A percentile compares a stretch with the other conserved stretches of the same genome.
phyloP scores from a whole-genome alignment of 192 early-diverging fungal species.

The Funneliformis geosporum region DNA sequence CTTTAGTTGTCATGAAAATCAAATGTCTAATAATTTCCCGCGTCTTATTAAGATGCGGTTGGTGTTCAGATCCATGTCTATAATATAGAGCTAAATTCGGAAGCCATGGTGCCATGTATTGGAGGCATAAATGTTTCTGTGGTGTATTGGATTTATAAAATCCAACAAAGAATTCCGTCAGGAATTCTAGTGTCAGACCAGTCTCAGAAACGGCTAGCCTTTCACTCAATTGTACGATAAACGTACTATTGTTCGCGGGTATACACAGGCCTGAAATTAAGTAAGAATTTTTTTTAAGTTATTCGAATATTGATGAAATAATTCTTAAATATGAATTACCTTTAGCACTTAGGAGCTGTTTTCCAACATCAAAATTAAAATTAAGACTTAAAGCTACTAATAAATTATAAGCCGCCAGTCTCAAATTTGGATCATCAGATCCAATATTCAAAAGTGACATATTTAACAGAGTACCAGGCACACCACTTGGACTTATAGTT shows the following conservation, averaged over 20 bases:
- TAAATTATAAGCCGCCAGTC: slow-evolving; percentile 89
- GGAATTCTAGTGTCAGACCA: slow-evolving; percentile 85
- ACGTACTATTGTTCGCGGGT: slow-evolving; percentile 83
- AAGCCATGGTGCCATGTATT: slow-evolving; percentile 92
- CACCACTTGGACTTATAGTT: slow-evolving; percentile 79
- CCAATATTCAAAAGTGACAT: slow-evolving; percentile 91
- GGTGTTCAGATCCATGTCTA: slow-evolving; percentile 45
- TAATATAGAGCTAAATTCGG: slow-evolving; percentile 70
- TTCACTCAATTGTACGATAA: slow-evolving; percentile 80
- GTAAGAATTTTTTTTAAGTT: background rate
- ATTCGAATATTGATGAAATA: background rate
- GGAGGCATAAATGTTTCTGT: slow-evolving; percentile 77
- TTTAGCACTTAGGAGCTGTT: slow-evolving; percentile 75
- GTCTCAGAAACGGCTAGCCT: slow-evolving; percentile 73
- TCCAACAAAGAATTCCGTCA: slow-evolving; percentile 81
- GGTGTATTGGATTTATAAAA: slow-evolving; percentile 72
- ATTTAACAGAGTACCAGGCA: slow-evolving; percentile 88
- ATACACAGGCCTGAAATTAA: slow-evolving; percentile 68
- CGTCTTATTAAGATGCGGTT: slow-evolving; percentile 57
- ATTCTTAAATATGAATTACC: slow-evolving; percentile 35
- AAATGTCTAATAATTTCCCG: slow-evolving; percentile 75
- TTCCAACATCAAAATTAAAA: slow-evolving; percentile 83
- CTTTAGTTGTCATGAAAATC: slow-evolving; percentile 80
- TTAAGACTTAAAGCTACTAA: slow-evolving; percentile 78
- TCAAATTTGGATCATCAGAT: slow-evolving; percentile 74